phyloP scores from a whole-genome alignment of 1,139 yeast genomes.

The Kodamaea plutei region DNA sequence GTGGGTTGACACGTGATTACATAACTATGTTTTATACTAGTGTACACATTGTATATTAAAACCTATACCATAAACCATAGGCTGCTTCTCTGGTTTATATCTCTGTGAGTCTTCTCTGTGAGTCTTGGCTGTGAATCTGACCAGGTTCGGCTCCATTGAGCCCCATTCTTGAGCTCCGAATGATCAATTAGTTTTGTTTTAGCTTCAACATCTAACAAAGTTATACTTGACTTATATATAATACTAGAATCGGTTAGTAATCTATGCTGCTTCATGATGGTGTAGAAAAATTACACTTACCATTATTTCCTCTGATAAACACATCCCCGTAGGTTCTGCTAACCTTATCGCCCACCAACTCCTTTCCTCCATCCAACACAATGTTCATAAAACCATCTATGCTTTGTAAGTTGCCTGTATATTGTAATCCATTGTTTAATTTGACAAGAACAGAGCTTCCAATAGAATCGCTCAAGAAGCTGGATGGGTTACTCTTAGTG shows the following conservation, averaged over 20 bases:
- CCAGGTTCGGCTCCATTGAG: too few relatives aligned
- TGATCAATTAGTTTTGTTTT: too few relatives aligned
- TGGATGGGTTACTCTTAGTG: slow-evolving; percentile 57
- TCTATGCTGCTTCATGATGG: not conserved
- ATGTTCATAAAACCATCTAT: slow-evolving; percentile 98
- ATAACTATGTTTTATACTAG: too few relatives aligned
- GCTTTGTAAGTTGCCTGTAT: slow-evolving; percentile 70
- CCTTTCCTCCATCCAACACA: slow-evolving; percentile 74
- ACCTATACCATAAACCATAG: not conserved
- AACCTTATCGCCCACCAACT: slow-evolving; percentile 53
- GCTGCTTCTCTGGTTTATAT: not conserved
- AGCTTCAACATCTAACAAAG: too few relatives aligned
- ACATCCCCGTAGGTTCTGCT: slow-evolving; percentile 74
- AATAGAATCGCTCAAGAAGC: slow-evolving; percentile 72
- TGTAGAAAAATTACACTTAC: slow-evolving; percentile 38
- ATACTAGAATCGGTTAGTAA: slow-evolving; percentile 36
- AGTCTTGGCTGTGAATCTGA: too few relatives aligned
- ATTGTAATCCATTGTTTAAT: slow-evolving; percentile 82
- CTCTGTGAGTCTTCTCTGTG: too few relatives aligned
- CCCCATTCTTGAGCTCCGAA: too few relatives aligned
- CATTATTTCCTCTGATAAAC: slow-evolving; percentile 91
- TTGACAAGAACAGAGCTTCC: slow-evolving; percentile 81
- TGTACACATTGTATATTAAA: too few relatives aligned
- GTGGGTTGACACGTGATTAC: slow-evolving; percentile 1
- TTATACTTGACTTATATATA: slow-evolving; percentile 44